These are phyloP conservation scores for Cymbopogon flexuosus DNA, from an alignment of 202 grass and related monocot species.

Conservation along the genomic window DNA sequence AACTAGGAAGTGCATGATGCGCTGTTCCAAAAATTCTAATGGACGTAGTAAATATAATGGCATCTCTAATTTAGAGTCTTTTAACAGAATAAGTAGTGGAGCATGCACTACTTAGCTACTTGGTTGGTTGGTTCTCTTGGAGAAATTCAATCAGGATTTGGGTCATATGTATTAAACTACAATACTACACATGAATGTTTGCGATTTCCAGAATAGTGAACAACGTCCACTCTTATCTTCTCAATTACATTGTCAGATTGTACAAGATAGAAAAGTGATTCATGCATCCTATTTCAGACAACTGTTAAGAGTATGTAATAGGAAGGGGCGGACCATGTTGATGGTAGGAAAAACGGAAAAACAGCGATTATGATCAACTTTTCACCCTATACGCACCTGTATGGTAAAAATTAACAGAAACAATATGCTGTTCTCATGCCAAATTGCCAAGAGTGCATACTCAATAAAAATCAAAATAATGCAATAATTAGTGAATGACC, in stretches of 20 bases:
- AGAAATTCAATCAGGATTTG: not conserved
- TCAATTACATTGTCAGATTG: not conserved
- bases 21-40: not conserved
- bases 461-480: not conserved
- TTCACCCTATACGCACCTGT: no score
- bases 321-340: no score
- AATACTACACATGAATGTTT: not conserved
- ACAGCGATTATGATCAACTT: no score
- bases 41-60: not conserved
- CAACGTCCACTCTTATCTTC: not conserved
- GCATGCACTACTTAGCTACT: not conserved
- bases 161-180: not conserved
- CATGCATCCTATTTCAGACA: not conserved
- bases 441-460: not conserved
- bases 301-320: not conserved
- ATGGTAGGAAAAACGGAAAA: no score
- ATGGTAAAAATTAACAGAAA: not conserved
- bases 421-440: not conserved
- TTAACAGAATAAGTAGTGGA: not conserved
- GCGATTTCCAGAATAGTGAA: not conserved
- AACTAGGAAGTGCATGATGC: not conserved
- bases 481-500: conserved; percentile 38
- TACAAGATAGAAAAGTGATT: not conserved
- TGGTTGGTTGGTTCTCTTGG: not conserved
- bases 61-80: not conserved